phyloP scores from a whole-genome alignment of 2,329 filamentous ascomycete species.

The Nectriaceae sp. region DNA sequence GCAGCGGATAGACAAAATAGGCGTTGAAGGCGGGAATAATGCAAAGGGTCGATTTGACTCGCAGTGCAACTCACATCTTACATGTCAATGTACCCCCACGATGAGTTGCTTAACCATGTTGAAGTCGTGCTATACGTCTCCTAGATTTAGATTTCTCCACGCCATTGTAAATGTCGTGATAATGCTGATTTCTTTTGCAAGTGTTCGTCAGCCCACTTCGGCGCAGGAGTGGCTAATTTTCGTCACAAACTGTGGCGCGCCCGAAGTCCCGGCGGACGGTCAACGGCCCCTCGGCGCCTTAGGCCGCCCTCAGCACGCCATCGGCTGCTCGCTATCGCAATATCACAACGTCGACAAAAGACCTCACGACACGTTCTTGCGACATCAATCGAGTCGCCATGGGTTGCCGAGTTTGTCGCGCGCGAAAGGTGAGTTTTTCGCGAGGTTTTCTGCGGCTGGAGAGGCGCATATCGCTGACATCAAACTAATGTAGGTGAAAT shows the following conservation, averaged over 20 bases:
- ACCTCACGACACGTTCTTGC: slow-evolving; percentile 14
- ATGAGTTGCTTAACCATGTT: too few species aligned
- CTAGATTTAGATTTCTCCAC: too few species aligned
- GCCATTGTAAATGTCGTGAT: slow-evolving; percentile 1
- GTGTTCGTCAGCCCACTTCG: neutral
- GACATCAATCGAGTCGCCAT: slow-evolving; percentile 28
- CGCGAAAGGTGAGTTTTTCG: slow-evolving; percentile 38
- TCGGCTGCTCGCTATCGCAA: slow-evolving; percentile 30
- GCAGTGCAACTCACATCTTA: too few species aligned
- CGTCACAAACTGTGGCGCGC: neutral
- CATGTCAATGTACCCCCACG: too few species aligned
- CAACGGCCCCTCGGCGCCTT: slow-evolving; percentile 2
- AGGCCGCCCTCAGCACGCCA: slow-evolving; percentile 28
- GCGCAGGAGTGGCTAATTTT: neutral
- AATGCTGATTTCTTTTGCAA: neutral
- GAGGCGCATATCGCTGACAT: neutral
- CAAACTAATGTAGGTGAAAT: slow-evolving; percentile 38
- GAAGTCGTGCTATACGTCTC: too few species aligned
- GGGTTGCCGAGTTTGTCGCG: slow-evolving; percentile 44
- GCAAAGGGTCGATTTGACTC: too few species aligned
- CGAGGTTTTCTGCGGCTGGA: neutral
- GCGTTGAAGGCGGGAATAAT: too few species aligned
- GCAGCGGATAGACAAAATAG: too few species aligned
- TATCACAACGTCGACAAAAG: slow-evolving; percentile 20
- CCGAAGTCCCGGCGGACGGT: neutral